Percentiles rank a stretch among this genome's conserved stretches.
These are phyloP conservation scores for Backusella parvicylindrica DNA, from an alignment of 192 early-diverging fungal genomes.

Conservation along the genomic window DNA sequence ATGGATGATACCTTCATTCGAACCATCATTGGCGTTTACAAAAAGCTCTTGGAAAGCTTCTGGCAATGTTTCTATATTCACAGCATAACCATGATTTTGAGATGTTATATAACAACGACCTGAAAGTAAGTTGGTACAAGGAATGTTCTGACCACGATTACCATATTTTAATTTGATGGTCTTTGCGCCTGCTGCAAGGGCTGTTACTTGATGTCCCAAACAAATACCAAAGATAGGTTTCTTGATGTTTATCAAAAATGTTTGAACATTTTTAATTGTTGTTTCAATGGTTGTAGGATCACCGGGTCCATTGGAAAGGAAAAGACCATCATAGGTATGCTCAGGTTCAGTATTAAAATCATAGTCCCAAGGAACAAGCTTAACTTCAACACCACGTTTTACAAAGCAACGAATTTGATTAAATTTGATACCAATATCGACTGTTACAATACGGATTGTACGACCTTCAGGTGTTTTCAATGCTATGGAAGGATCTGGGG, in stretches of 20 bases:
- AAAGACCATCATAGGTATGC: constrained; percentile 82
- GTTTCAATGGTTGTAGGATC: constrained; percentile 81
- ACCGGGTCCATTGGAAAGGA: constrained; percentile 95
- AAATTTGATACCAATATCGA: constrained; percentile 99
- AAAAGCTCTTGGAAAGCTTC: constrained; percentile 82
- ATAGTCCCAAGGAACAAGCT: constrained; percentile 96
- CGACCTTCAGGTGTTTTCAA: constrained; percentile 57
- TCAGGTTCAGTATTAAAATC: constrained; percentile 73
- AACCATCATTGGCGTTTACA: constrained; percentile 97
- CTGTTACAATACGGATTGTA: constrained; percentile 81
- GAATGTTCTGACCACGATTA: constrained; percentile 99
- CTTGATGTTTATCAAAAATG: constrained; percentile 61
- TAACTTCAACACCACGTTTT: constrained; percentile 89
- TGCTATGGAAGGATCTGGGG: constrained; percentile 57
- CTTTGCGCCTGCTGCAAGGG: constrained; percentile 87
- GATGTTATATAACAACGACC: constrained; percentile 98
- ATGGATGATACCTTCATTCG: constrained; percentile 98
- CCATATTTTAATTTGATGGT: constrained; percentile 98
- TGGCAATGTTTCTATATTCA: constrained; percentile 77
- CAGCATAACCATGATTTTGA: constrained; percentile 98
- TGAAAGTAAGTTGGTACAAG: constrained; percentile 93
- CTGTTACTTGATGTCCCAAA: constrained; percentile 96
- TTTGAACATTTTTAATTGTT: constrained; percentile 75
- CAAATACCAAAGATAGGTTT: constrained; percentile 99
- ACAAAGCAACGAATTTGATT: constrained; percentile 99